A percentile compares a stretch with the other conserved stretches of the same genome.
These are phyloP conservation scores for Kalaharituber pfeilii DNA, from an alignment of 2,329 filamentous ascomycete species.

Conservation along the genomic window DNA sequence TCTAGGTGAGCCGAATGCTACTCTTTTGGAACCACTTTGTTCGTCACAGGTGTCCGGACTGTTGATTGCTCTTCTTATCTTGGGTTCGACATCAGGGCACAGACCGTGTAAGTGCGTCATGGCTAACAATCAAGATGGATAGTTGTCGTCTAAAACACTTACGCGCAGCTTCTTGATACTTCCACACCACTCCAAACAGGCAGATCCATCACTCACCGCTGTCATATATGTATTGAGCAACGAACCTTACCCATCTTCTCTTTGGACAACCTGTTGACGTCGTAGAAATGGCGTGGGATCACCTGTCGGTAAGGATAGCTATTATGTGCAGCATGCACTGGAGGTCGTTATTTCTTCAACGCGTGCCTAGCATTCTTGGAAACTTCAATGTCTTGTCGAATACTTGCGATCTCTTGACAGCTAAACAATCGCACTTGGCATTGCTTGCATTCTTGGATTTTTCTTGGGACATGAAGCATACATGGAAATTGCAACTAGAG, in stretches of 20 bases:
- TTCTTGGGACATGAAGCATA: not conserved
- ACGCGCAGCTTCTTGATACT: no score
- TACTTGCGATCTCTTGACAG: not conserved
- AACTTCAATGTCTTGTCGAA: not conserved
- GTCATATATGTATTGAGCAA: not conserved
- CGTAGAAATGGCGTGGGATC: slow-evolving; percentile 34
- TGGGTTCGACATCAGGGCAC: no score
- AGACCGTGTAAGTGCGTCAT: no score
- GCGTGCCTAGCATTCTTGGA: not conserved
- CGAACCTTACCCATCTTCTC: not conserved
- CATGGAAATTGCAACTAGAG: no score
- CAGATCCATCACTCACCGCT: no score
- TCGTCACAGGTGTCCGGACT: no score
- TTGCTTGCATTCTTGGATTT: not conserved
- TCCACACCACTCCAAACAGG: no score
- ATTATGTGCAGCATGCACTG: not conserved
- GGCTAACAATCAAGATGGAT: no score
- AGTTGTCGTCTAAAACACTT: no score
- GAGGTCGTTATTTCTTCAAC: not conserved
- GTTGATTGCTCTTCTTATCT: no score
- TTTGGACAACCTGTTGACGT: not conserved
- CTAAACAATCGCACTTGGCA: not conserved
- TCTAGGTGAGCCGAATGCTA: no score
- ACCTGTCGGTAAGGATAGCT: slow-evolving; percentile 25
- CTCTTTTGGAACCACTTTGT: no score